Percentiles rank a stretch among this genome's conserved stretches.
These are phyloP conservation scores for Phytophthora crassamura DNA, from an alignment of 352 stramenopile genomes.

Conservation along the genomic window DNA sequence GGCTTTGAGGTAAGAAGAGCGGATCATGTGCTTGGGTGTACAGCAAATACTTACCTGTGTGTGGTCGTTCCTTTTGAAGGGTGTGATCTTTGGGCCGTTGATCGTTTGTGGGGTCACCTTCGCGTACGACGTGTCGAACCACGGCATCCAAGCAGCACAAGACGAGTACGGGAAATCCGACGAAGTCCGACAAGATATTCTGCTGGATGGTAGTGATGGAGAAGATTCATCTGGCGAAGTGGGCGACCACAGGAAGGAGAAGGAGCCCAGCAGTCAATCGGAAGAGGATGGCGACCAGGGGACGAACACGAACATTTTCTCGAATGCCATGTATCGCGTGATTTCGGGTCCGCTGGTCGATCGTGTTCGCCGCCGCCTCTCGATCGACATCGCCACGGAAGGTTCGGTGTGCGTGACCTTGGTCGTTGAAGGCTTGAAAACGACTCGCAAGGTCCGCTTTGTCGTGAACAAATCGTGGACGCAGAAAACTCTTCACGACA, in stretches of 20 bases:
- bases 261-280: slow-evolving; percentile 11
- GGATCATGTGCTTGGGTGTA: background rate
- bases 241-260: slow-evolving; percentile 33
- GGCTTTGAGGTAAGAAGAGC: slow-evolving; percentile 70
- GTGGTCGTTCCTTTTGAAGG: slow-evolving; percentile 34
- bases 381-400: slow-evolving; percentile 81
- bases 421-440: slow-evolving; percentile 71
- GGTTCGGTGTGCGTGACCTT: slow-evolving; percentile 77
- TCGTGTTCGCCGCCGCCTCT: slow-evolving; percentile 75
- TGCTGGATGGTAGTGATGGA: slow-evolving; percentile 55
- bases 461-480: slow-evolving; percentile 79
- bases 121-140: slow-evolving; percentile 87
- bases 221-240: slow-evolving; percentile 57
- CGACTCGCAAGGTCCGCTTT: slow-evolving; percentile 65
- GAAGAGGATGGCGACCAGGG: slow-evolving; percentile 30
- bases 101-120: slow-evolving; percentile 87
- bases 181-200: slow-evolving; percentile 35
- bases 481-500: slow-evolving; percentile 60
- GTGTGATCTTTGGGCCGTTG: slow-evolving; percentile 86
- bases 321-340: slow-evolving; percentile 83
- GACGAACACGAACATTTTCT: slow-evolving; percentile 77
- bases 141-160: slow-evolving; percentile 87
- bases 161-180: slow-evolving; percentile 64
- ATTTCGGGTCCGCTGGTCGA: slow-evolving; percentile 81
- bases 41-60: background rate